phyloP scores from a whole-genome alignment of 345 rosid genomes.

The Boechera stricta region DNA sequence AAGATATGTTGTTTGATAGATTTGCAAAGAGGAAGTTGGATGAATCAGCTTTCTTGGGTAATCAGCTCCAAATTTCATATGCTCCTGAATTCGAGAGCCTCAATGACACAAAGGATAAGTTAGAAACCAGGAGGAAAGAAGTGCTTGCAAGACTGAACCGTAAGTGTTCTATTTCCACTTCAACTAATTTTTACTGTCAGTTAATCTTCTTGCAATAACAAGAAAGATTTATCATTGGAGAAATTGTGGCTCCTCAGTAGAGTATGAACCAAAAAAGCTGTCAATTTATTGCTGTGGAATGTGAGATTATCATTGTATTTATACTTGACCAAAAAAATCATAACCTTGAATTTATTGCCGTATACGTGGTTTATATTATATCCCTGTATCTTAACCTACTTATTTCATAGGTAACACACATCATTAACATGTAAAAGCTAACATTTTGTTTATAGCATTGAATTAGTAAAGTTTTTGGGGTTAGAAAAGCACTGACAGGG shows the following conservation, averaged over 20 bases:
- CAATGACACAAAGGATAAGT: constrained; percentile 73
- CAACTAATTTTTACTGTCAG: neutral
- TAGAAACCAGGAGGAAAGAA: constrained; percentile 82
- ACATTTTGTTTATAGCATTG: constrained; percentile 1
- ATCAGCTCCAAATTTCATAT: constrained; percentile 70
- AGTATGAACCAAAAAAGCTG: neutral
- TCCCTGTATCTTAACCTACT: too few relatives aligned
- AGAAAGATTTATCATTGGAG: constrained; percentile 28
- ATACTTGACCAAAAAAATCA: too few relatives aligned
- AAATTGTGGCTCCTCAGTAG: neutral
- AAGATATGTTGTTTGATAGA: constrained; percentile 46
- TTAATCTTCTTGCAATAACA: constrained; percentile 4
- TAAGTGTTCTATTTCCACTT: constrained; percentile 44
- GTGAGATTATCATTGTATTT: neutral
- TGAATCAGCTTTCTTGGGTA: constrained; percentile 75
- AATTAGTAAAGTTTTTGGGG: neutral
- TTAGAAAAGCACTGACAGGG: neutral
- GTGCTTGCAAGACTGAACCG: constrained; percentile 66
- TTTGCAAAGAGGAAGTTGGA: constrained; percentile 93
- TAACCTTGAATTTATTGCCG: too few relatives aligned
- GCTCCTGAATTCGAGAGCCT: constrained; percentile 82
- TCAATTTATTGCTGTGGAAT: neutral
- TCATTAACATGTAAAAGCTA: neutral
- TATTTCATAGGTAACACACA: neutral
- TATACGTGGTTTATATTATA: too few relatives aligned